A percentile compares a stretch with the other conserved stretches of the same genome.
Conservation (phyloP, 2,329 filamentous ascomycete species). For the Claviceps monticola region DNA sequence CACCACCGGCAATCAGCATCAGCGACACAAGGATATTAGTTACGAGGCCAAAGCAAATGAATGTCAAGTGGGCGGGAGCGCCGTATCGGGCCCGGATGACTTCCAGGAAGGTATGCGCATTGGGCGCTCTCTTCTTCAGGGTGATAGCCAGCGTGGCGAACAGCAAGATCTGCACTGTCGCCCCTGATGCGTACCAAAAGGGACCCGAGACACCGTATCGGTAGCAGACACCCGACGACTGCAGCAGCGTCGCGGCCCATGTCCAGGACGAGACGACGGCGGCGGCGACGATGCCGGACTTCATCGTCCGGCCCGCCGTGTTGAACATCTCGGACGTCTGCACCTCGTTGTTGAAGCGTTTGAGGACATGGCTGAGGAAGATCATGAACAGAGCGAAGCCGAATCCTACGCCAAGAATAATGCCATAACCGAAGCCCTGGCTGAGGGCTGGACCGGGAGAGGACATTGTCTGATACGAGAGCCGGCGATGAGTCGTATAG, state of each 20-base stretch:
- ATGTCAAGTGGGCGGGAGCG: slow-evolving; percentile 55
- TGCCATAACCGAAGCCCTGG: slow-evolving; percentile 62
- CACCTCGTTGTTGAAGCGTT: slow-evolving; percentile 48
- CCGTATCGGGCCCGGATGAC: slow-evolving; percentile 74
- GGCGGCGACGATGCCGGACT: slow-evolving; percentile 74
- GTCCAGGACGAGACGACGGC: slow-evolving; percentile 92
- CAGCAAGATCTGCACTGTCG: slow-evolving; percentile 74
- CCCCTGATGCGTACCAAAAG: slow-evolving; percentile 52
- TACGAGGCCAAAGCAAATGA: slow-evolving; percentile 67
- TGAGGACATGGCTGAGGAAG: slow-evolving; percentile 55
- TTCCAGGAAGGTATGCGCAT: slow-evolving; percentile 76
- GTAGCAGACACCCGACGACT: slow-evolving; percentile 72
- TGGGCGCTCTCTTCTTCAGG: slow-evolving; percentile 72
- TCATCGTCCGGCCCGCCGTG: slow-evolving; percentile 76
- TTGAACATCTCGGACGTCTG: slow-evolving; percentile 91
- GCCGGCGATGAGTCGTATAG: too few relatives aligned
- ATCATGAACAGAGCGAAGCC: slow-evolving; percentile 66
- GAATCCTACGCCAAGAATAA: slow-evolving; percentile 61
- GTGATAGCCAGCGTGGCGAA: slow-evolving; percentile 88
- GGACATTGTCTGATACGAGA: slow-evolving; percentile 5
- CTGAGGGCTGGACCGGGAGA: slow-evolving; percentile 24
- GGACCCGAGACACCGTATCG: slow-evolving; percentile 54
- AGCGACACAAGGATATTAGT: slow-evolving; percentile 81
- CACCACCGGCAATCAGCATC: slow-evolving; percentile 75
- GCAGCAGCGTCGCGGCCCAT: slow-evolving; percentile 74